These are phyloP conservation scores for Podaxis sp. DNA, from an alignment of 768 basidiomycete species.

Conservation along the genomic window DNA sequence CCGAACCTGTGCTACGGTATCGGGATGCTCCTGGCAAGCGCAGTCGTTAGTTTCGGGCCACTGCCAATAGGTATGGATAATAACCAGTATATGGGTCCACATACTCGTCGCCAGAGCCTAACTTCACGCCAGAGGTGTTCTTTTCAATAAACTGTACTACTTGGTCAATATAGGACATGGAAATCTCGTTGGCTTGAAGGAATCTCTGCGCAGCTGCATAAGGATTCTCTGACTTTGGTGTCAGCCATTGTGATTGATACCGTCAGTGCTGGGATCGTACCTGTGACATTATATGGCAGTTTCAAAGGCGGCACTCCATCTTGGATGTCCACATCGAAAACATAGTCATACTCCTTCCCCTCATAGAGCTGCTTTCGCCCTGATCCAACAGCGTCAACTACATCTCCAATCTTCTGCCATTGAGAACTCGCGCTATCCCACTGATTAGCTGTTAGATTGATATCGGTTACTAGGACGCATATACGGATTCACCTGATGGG, in stretches of 20 bases:
- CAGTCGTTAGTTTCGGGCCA: neutral
- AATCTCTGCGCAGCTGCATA: constrained; percentile 89
- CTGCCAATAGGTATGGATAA: constrained; percentile 9
- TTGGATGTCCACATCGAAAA: constrained; percentile 97
- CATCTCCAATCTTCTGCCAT: constrained; percentile 96
- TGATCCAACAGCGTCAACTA: constrained; percentile 91
- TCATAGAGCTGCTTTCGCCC: constrained; percentile 89
- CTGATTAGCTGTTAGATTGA: constrained; percentile 36
- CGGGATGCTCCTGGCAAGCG: constrained; percentile 53
- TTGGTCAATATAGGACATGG: constrained; percentile 80
- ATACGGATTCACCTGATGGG: constrained; percentile 69
- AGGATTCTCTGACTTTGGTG: constrained; percentile 72
- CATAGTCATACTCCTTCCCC: constrained; percentile 97
- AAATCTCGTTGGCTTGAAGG: constrained; percentile 79
- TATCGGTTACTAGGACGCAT: neutral
- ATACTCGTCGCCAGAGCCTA: constrained; percentile 61
- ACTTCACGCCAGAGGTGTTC: constrained; percentile 75
- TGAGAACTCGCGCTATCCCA: constrained; percentile 69
- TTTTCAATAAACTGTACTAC: constrained; percentile 93
- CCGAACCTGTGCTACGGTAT: constrained; percentile 46
- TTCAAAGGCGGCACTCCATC: constrained; percentile 93
- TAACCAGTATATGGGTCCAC: constrained; percentile 91
- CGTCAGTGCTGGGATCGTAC: constrained; percentile 37
- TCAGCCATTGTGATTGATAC: constrained; percentile 3
- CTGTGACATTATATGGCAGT: constrained; percentile 87